Evolutionary conservation across 1,284 basidiomycete genomes (phyloP).

Genomic region (Heterobasidion irregulare): DNA sequence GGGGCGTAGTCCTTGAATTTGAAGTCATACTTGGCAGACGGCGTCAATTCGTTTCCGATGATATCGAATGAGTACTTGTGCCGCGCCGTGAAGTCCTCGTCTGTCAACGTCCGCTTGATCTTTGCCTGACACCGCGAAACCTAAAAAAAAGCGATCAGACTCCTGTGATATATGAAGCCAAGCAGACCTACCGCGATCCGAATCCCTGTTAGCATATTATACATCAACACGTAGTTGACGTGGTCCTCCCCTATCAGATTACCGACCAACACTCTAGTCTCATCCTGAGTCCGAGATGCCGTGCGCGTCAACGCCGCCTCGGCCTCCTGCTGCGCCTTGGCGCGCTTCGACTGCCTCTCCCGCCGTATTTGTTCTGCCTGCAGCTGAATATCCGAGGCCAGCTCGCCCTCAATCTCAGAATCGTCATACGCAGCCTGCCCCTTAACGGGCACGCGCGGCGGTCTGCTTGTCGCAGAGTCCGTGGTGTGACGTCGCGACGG

Average conservation of each 20-base stretch:
- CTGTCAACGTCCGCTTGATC: conserved; percentile 75
- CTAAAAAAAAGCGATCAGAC: conserved; percentile 25
- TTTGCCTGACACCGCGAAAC: conserved; percentile 97
- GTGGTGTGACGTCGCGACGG: conserved; percentile 51
- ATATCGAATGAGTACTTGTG: conserved; percentile 99
- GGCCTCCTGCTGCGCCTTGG: conserved; percentile 47
- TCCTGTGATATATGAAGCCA: conserved; percentile 14
- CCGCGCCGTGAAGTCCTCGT: conserved; percentile 82
- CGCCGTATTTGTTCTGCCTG: conserved; percentile 78
- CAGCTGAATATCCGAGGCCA: conserved; percentile 65
- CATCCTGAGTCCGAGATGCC: conserved; percentile 21
- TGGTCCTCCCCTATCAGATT: conserved; percentile 96
- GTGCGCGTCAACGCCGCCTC: conserved; percentile 11
- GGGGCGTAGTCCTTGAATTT: conserved; percentile 99
- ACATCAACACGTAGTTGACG: conserved; percentile 98
- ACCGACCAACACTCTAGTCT: conserved; percentile 61
- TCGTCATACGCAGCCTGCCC: conserved; percentile 18
- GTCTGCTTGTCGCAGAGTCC: conserved; percentile 22
- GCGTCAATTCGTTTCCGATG: conserved; percentile 96
- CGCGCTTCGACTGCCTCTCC: conserved; percentile 66
- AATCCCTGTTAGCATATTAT: conserved; percentile 99
- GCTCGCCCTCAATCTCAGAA: conserved; percentile 17
- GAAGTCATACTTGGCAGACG: conserved; percentile 94
- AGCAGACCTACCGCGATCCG: conserved; percentile 73
- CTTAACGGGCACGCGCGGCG: conserved; percentile 11